Base-by-base conservation (phyloP, 139 green algal species). In the Haematococcus sp. region DNA sequence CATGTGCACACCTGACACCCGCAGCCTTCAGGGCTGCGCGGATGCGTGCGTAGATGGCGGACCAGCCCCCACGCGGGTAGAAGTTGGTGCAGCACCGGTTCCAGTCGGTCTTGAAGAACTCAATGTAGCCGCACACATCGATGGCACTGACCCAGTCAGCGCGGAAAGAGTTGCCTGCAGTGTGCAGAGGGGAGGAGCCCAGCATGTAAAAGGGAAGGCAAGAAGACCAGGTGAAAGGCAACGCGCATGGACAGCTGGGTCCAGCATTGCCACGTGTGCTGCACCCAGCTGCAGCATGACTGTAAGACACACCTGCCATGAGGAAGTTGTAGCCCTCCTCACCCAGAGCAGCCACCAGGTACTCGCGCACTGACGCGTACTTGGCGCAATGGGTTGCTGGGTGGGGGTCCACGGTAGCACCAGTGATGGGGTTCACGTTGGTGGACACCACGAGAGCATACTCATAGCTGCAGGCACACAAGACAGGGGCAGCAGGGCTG, bases 71-170 rank as follows among this genome's bases (percentile, higher is more conserved):
- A 25, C 20, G 20, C 3, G 34, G 32, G 64, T 71, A 71, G 28
- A 71, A 71, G 64, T 71, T 71, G 64, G 34, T 71, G 64, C 64
- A 71, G 64, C 64, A 71, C 9, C 64, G 33, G 64, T 71, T 32
- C 64, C 64, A 71, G 22, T 71, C 64, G 5, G n/a, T 32, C 34
- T 71, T 71, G 64, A 71, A 71, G 64, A 35, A 71, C 33, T 71
- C 64, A 13, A 71, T 71, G 64, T 71, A 71, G 22, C 35, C 22
- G 64, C 64, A 71, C 13, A 71, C 64, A 27, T 71, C 64, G 4
- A 71, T 16, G 4, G 64, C 7, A 7, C 4, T 31, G 22, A 58
- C 23, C 17, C 20, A 71, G 35, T 71, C 64, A 27, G 34, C 20
- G 7, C 35, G 64, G 64, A 71, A 71, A 4, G 60, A 68, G 60